Evolutionary conservation across 2,329 filamentous ascomycete species (phyloP).

Genomic region (Sordariomycetes sp.): DNA sequence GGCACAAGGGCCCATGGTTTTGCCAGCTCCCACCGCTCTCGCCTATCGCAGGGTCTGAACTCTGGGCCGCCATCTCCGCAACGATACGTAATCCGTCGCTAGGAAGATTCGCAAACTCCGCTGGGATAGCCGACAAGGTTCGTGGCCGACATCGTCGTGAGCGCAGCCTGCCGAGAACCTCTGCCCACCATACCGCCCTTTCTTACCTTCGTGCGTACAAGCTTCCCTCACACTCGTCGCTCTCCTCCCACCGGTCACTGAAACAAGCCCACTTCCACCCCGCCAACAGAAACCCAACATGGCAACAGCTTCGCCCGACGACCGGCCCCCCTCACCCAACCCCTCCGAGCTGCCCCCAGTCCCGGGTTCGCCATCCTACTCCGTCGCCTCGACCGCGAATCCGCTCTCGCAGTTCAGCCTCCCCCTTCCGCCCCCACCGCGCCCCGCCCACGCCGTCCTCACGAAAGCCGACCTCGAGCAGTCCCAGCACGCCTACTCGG

Average conservation of each 20-base stretch:
- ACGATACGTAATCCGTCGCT: neutral
- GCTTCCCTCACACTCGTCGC: neutral
- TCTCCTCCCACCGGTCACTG: neutral
- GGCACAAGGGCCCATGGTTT: neutral
- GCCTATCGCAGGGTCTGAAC: neutral
- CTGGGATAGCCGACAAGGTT: neutral
- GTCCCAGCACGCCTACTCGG: constrained; percentile 49
- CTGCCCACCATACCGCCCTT: too few species aligned
- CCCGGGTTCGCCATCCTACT: constrained; percentile 50
- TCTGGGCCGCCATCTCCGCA: neutral
- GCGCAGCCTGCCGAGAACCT: too few species aligned
- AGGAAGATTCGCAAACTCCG: neutral
- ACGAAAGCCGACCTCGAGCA: constrained; percentile 49
- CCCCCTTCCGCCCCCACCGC: constrained; percentile 46
- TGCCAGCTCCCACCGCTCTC: neutral
- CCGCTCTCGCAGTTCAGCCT: constrained; percentile 45
- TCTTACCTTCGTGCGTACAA: neutral
- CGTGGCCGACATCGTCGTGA: neutral
- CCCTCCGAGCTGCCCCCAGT: constrained; percentile 24
- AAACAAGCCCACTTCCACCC: neutral
- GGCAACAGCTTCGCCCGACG: neutral
- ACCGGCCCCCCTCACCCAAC: constrained; percentile 1
- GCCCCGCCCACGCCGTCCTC: constrained; percentile 43
- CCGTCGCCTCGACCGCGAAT: constrained; percentile 48
- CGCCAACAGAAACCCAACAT: neutral